Evolutionary conservation across 2,329 filamentous ascomycete genomes (phyloP), one percentile per base, ranked within the genome.

Genomic region (Alternaria alternata): DNA sequence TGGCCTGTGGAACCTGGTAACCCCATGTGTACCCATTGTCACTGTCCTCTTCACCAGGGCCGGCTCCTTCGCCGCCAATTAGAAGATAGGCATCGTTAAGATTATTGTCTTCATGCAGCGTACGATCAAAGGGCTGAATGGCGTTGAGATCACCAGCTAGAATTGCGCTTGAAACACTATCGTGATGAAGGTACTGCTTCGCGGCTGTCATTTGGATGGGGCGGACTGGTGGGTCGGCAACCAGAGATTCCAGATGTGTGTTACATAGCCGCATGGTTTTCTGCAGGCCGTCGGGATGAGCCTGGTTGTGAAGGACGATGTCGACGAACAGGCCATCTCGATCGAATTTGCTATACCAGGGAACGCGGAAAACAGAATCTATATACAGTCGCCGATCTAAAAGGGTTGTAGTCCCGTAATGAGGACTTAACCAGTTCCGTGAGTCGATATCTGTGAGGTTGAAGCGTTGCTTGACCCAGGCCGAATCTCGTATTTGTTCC

Each of bases 121-220:
- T 79, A 8, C 71, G 68, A 67, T 88, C 86, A 54, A 86, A 86
- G 0, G 79, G 79, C 62, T 87, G 79, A 32, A 88, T 86, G 22
- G 86, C 85, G 62, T 88, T 88, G 43, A 87, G 80, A 67, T 88
- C 86, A 0, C 86, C 86, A 0, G 83, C 85, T 3, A 85, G 66
- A 1, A 87, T 56, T 1, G 80, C 81, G 1, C 79, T 82, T 7
- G 80, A 59, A 1, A 83, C 72, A 3, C 71, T 62, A 0, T 73
- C 38, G 3, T 74, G 69, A 3, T 79, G 79, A 68, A 88, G 79
- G 58, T 82, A 80, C 46, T 68, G 61, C 0, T 82, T 80, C 3
- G 83, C 80, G 8, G 80, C 64, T 22, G 76, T 67, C 54, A 88
- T 72, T 66, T 88, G 86, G 0, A 74, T 65, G 0, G 84, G 84